These are phyloP conservation scores for Paecilomyces sp. DNA, from an alignment of 2,329 filamentous ascomycete genomes.

Conservation along the genomic window DNA sequence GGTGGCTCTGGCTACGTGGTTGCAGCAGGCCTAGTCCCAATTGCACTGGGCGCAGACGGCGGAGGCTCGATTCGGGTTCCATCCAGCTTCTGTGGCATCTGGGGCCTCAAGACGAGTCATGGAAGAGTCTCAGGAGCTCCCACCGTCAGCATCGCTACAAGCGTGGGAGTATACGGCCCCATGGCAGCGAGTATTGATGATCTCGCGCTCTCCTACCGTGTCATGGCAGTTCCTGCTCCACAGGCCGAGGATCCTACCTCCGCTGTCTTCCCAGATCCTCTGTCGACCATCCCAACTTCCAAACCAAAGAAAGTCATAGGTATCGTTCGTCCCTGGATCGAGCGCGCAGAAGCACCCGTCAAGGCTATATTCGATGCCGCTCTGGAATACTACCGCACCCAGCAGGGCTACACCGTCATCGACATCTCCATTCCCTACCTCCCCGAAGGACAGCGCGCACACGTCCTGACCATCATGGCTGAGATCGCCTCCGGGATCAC, in stretches of 20 bases:
- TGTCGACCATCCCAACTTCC: conserved; percentile 39
- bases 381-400: conserved; percentile 45
- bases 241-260: conserved; percentile 48
- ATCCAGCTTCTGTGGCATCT: conserved; percentile 68
- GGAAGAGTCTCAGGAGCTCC: conserved; percentile 58
- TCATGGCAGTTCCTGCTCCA: conserved; percentile 68
- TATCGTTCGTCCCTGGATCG: conserved; percentile 62
- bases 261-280: conserved; percentile 52
- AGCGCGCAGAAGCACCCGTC: conserved; percentile 59
- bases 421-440: conserved; percentile 50
- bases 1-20: conserved; percentile 68
- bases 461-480: conserved; percentile 67
- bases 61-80: conserved; percentile 72
- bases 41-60: conserved; percentile 64
- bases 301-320: conserved; percentile 56
- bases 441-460: conserved; percentile 65
- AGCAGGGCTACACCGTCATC: conserved; percentile 36
- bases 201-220: conserved; percentile 71
- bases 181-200: conserved; percentile 70
- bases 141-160: conserved; percentile 51
- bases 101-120: conserved; percentile 73
- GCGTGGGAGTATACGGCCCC: conserved; percentile 64
- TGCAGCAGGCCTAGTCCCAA: conserved; percentile 64
- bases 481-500: conserved; percentile 55
- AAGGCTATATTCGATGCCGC: conserved; percentile 54